Conservation (phyloP, 2,329 filamentous ascomycete species). For the Fusarium bulbicola region DNA sequence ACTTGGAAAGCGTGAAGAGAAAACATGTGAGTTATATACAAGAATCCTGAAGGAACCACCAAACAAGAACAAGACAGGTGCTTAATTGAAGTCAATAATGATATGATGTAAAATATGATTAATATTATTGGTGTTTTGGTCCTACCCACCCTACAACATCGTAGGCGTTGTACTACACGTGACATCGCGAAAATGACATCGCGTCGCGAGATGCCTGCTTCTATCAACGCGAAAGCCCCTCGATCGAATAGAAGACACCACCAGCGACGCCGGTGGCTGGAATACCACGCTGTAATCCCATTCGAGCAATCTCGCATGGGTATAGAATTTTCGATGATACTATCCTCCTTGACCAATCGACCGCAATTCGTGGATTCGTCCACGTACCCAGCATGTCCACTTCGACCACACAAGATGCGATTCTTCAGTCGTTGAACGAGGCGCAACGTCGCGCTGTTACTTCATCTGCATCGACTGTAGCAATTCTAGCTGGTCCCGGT, state of each 20-base stretch:
- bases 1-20: neutral
- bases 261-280: neutral
- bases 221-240: constrained; percentile 2
- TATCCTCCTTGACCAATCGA: neutral
- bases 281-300: neutral
- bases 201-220: constrained; percentile 14
- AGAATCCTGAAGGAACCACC: neutral
- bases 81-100: neutral
- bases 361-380: constrained; percentile 32
- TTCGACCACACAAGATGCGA: constrained; percentile 40
- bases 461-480: constrained; percentile 63
- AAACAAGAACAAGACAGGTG: neutral
- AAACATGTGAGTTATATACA: neutral
- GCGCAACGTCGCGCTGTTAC: constrained; percentile 66
- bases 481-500: constrained; percentile 73
- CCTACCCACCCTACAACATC: neutral
- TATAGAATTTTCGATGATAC: constrained; percentile 23
- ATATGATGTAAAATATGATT: no score
- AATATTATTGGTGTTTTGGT: neutral
- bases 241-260: neutral
- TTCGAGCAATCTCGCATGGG: neutral
- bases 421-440: constrained; percentile 62
- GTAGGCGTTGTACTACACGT: neutral
- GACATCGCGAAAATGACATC: constrained; percentile 19
- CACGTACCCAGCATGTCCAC: constrained; percentile 43